phyloP scores from a whole-genome alignment of 345 rosid genomes.

The Bruguiera sexangula region DNA sequence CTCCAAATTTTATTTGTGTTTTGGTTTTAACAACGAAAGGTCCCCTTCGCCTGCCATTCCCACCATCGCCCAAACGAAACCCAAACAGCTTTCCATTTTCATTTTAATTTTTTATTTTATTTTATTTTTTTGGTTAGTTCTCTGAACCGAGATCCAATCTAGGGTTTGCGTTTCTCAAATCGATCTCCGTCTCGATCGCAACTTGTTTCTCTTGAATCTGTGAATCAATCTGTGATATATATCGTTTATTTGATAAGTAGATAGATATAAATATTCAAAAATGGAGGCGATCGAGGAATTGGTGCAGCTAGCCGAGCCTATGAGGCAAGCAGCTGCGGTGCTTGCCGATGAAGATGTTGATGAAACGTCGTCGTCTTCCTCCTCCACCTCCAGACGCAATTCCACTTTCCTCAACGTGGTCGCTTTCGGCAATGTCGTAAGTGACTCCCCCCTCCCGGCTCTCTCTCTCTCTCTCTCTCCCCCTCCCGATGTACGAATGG shows the following conservation, averaged over 20 bases:
- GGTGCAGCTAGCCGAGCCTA: conserved; percentile 78
- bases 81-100: too few species aligned
- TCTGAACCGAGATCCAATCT: conserved; percentile 15
- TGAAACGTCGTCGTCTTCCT: conserved; percentile 40
- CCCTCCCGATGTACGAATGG: too few species aligned
- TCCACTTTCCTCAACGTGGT: conserved; percentile 81
- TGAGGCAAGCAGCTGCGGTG: conserved; percentile 78
- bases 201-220: background rate
- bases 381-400: conserved; percentile 48
- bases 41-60: too few species aligned
- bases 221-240: background rate
- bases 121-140: background rate
- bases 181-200: background rate
- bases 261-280: background rate
- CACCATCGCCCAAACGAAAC: too few species aligned
- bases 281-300: conserved; percentile 99
- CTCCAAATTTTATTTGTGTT: too few species aligned
- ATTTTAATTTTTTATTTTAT: too few species aligned
- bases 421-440: conserved; percentile 83
- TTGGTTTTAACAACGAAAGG: too few species aligned
- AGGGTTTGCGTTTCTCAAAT: conserved; percentile 5
- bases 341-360: conserved; percentile 93
- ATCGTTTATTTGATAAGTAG: background rate
- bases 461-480: background rate
- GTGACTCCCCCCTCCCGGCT: conserved; percentile 21